A percentile compares a stretch with the other conserved stretches of the same genome.
These are phyloP conservation scores for Populus euphratica DNA, from an alignment of 345 rosid species.

Conservation along the genomic window DNA sequence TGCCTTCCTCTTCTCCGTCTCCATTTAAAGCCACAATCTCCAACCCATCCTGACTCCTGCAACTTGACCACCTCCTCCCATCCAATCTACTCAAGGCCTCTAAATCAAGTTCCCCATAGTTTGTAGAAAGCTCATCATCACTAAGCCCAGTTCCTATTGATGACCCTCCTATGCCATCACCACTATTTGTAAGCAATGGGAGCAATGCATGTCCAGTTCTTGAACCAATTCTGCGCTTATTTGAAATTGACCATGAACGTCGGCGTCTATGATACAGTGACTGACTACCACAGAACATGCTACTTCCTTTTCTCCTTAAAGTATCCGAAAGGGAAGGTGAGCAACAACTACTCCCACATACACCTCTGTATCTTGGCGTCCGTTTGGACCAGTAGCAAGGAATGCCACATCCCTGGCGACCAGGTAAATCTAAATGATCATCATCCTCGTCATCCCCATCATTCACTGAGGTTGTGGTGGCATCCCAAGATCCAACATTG, in stretches of 20 bases:
- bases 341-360: constrained; percentile 71
- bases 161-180: constrained; percentile 68
- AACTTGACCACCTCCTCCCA: constrained; percentile 95
- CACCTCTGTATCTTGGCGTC: constrained; percentile 66
- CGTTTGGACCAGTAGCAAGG: constrained; percentile 93
- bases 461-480: constrained; percentile 69
- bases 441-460: constrained; percentile 74
- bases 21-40: constrained; percentile 56
- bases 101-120: constrained; percentile 84
- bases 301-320: constrained; percentile 78
- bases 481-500: constrained; percentile 84
- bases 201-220: constrained; percentile 72
- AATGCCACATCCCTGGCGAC: constrained; percentile 87
- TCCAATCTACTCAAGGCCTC: constrained; percentile 98
- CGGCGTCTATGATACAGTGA: constrained; percentile 52
- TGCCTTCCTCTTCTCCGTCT: constrained; percentile 65
- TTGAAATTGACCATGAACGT: constrained; percentile 41
- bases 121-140: constrained; percentile 93
- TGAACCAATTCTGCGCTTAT: constrained; percentile 47
- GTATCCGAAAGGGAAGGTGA: constrained; percentile 94
- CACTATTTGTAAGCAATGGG: constrained; percentile 66
- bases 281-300: constrained; percentile 72
- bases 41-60: constrained; percentile 80
- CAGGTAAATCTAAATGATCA: constrained; percentile 76
- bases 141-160: constrained; percentile 66